A percentile compares a stretch with the other conserved stretches of the same genome.
Conservation (phyloP, 1,284 basidiomycete genomes). For the Blastosporella zonata region DNA sequence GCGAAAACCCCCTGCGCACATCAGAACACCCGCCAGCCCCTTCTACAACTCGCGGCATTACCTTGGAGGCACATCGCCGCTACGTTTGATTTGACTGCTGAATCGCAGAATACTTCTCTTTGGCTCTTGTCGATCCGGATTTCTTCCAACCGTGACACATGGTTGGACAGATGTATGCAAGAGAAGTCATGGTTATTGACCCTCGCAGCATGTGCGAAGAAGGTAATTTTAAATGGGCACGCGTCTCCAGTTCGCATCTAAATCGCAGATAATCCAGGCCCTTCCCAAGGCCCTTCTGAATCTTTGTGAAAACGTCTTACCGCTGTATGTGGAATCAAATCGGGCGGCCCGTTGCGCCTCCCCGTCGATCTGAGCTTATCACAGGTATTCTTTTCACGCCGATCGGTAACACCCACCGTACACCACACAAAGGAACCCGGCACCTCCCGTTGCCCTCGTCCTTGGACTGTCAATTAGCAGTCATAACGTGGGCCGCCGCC, state of each 20-base stretch:
- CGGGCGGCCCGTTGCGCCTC: not conserved
- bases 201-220: not conserved
- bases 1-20: not conserved
- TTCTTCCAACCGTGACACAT: not conserved
- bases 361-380: not conserved
- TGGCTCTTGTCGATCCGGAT: not conserved
- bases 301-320: too few relatives aligned
- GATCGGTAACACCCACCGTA: not conserved
- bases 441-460: constrained; percentile 4
- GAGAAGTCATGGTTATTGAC: not conserved
- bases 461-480: constrained; percentile 1
- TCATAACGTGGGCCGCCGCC: constrained; percentile 1
- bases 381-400: not conserved
- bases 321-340: too few relatives aligned
- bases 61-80: constrained; percentile 1
- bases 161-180: too few relatives aligned
- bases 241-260: not conserved
- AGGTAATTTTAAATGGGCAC: not conserved
- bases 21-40: not conserved
- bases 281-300: too few relatives aligned
- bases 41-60: not conserved
- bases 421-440: not conserved
- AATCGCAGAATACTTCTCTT: not conserved
- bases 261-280: too few relatives aligned
- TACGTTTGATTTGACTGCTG: not conserved